Conservation (phyloP, 163 green algal genomes). For the Chlamydomonas reinhardtii region DNA sequence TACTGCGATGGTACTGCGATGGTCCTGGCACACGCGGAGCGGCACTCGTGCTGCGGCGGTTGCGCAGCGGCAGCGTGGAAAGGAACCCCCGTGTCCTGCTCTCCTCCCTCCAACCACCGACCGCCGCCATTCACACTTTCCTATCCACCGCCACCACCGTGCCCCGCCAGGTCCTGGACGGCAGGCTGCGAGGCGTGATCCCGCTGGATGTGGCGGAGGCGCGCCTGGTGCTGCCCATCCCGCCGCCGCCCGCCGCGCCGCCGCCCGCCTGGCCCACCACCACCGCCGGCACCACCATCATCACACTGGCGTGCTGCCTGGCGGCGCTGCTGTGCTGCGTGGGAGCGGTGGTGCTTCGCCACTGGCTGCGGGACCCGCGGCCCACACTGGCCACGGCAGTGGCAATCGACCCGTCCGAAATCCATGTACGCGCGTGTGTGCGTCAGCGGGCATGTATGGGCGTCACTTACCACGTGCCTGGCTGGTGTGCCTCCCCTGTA, state of each 20-base stretch:
- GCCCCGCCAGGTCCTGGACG: not conserved
- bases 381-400: not conserved
- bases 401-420: not conserved
- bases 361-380: not conserved
- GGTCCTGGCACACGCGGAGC: no score
- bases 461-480: no score
- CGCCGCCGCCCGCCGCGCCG: not conserved
- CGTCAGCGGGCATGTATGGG: no score
- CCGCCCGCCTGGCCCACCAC: not conserved
- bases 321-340: not conserved
- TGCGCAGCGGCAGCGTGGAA: no score
- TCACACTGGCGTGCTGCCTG: not conserved
- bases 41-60: no score
- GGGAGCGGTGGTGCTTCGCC: not conserved
- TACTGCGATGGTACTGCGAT: no score
- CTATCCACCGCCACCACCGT: no score
- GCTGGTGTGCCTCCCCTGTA: no score
- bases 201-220: slow-evolving; percentile 39
- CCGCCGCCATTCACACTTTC: no score
- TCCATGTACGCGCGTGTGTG: not conserved
- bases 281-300: slow-evolving; percentile 18
- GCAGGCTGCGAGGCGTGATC: not conserved
- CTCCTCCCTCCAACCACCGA: not conserved
- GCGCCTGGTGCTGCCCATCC: slow-evolving; percentile 40
- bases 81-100: no score